Evolutionary conservation across 257 asterid genomes (phyloP), one percentile per base, ranked within the genome.

Genomic region (Forsythia viridissima): DNA sequence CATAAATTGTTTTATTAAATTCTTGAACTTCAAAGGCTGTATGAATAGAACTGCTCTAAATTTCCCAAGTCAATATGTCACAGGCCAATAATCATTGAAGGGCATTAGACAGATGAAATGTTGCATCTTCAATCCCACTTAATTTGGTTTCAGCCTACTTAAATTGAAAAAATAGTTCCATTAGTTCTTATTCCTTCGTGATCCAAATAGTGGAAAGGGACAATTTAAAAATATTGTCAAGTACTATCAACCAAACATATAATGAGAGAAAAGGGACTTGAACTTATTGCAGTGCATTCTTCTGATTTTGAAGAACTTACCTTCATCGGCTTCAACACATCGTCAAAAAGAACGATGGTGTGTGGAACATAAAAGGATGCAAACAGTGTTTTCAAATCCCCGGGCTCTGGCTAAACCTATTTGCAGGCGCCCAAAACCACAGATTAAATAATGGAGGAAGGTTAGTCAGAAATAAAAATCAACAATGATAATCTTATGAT

Each of bases 401-500:
- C 92, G 87, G 90, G 82, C 88, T 80, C 91, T 80, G 89, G 87
- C 82, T 73, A 88, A 89, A 80, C 81, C 86, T 80, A 84, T 85
- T 91, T 82, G 88, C 87, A 80, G 86, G 86, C 96, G 85, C 87
- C 91, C 87, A 86, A 78, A 41, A 86, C 86, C 88, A 86, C 94
- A 90, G 80, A 76, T 82, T 90, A 83, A 83, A 86, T 80, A 85
- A 88, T 81, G 86, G 89, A 89, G 84, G 81, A 80, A 30, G 86
- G 87, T 86, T 81, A 85, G 89, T 88, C 81, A 79, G 80, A 82
- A 77, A 82, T 42, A 65, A 79, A 80, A 70, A 84, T 79, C 76
- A 89, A 76, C 44, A 41, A 75, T 59, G 65, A 83, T 73, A 77
- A 79, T 74, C 87, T 88, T 34, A 68, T 68, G 80, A 48, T 75